Base-by-base conservation (phyloP, 2,329 filamentous ascomycete species). In the Dissoconium aciculare region DNA sequence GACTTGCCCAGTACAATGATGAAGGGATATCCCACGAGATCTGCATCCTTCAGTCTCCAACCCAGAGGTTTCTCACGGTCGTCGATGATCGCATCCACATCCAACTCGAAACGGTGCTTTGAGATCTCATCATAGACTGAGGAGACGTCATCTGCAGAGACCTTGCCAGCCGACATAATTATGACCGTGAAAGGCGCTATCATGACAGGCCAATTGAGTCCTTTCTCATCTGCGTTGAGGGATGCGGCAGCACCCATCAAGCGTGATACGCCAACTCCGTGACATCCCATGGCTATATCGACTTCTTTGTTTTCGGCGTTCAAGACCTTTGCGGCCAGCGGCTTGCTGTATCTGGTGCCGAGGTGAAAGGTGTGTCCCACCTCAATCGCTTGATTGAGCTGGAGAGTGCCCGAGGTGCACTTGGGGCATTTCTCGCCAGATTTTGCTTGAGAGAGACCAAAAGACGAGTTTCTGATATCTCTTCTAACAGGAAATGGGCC, bases 351-450 rank as follows among this genome's bases (percentile, higher is more conserved):
- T 16, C 85, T 72, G 2, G 81, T 85, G 8, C 87, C 85, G 2
- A 98, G 73, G 53, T 91, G 76, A 58, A 98, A 98, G 0, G 89
- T 95, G 55, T 98, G 89, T 1, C 83, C 89, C 11, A 95, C 66
- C 56, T 98, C 89, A 29, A 95, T 76, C 5, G 84, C 81, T 38
- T 69, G 75, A 34, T 78, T 67, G 3, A 79, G 63, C 26, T 62
- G 63, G 13, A 95, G 61, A 2, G 54, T 60, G 0, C 78, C 78
- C 4, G 27, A 16, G 0, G 62, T 47, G 0, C 89, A 98, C 23
- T 66, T 62, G 0, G 80, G 72, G 46, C 89, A 98, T 8, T 55
- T 44, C 47, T 91, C 82, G 9, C 78, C 80, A 26, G 73, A 57
- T 28, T 61, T 61, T 11, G 78, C 69, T 35, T 69, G 68, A 5